Evolutionary conservation across 2,329 filamentous ascomycete species (phyloP), one percentile per base, ranked within the genome.

Genomic region (Alternaria angustiovoidea): DNA sequence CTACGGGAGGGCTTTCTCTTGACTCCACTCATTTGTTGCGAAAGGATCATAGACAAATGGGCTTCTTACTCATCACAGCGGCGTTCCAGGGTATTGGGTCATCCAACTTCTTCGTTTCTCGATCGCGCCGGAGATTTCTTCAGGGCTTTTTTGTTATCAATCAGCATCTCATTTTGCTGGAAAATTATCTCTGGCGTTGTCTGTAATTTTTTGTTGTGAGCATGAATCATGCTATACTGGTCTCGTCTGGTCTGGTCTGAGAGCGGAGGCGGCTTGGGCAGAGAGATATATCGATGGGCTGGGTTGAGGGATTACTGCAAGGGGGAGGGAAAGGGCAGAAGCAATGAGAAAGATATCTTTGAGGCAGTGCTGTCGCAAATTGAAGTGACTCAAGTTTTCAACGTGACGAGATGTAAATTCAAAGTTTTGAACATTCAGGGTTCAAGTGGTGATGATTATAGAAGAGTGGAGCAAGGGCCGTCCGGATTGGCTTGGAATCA

Each of bases 1-100:
- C 20, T 41, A 12, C 4, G 61, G 65, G 60, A 53, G 61, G 30
- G 39, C 44, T 54, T 58, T 20, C 63, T 73, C 72, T 66, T 65
- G 63, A 57, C 63, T 70, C 64, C 74, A 73, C 72, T 76, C 72
- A 58, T 77, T 77, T 56, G 59, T 43, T 56, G 54, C 49, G 8
- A 58, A 59, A 48, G 54, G 57, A 65, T 53, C 61, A 62, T 69
- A 67, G 62, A 69, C 53, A 59, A 42, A 63, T 55, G 51, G 63
- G 59, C 55, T 62, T 57, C 58, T 63, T 51, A 36, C 64, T 57
- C 51, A 61, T 38, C 46, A 62, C 59, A 67, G 51, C 57, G 69
- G 69, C 68, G 69, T 70, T 72, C 41, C 26, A 55, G 57, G 54
- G 61, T 48, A 48, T 57, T 65, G 32, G 34, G 24, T 46, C 47